Percentiles rank a stretch among this genome's conserved stretches.
Evolutionary conservation across 2,329 filamentous ascomycete genomes (phyloP).

Genomic region (Botryosphaeria dothidea): DNA sequence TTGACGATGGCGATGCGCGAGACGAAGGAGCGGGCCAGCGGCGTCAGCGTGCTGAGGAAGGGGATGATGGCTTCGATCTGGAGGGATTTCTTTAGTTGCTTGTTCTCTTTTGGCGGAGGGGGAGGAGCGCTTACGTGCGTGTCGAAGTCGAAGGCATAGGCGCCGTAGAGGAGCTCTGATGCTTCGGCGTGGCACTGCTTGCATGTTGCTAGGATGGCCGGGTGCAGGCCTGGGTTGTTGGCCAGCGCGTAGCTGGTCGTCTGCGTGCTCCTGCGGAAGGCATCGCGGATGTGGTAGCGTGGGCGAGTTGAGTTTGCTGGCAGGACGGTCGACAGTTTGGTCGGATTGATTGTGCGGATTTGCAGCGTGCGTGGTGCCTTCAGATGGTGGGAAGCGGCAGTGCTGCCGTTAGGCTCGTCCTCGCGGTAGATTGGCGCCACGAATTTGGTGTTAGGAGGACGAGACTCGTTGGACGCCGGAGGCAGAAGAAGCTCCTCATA

Average conservation of each 20-base stretch:
- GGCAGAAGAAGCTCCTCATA: slow-evolving; percentile 47
- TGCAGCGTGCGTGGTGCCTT: slow-evolving; percentile 37
- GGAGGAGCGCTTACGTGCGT: too few relatives aligned
- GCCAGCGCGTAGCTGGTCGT: slow-evolving; percentile 59
- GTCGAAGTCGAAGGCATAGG: slow-evolving; percentile 61
- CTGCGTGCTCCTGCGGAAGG: slow-evolving; percentile 44
- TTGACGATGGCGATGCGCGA: slow-evolving; percentile 57
- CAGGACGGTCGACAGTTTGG: slow-evolving; percentile 23
- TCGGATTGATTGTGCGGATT: slow-evolving; percentile 44
- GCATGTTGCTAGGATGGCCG: slow-evolving; percentile 49
- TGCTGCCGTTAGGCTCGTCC: slow-evolving; percentile 28
- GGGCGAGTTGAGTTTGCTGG: slow-evolving; percentile 38
- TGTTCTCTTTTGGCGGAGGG: too few relatives aligned
- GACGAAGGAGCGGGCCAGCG: slow-evolving; percentile 49
- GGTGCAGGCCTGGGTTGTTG: slow-evolving; percentile 41
- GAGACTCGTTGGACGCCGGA: slow-evolving; percentile 7
- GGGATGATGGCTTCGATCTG: slow-evolving; percentile 63
- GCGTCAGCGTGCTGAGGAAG: slow-evolving; percentile 60
- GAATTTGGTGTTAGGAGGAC: background rate
- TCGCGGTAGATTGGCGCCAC: slow-evolving; percentile 43
- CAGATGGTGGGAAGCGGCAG: slow-evolving; percentile 29
- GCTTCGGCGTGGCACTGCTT: slow-evolving; percentile 57
- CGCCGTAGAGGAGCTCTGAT: slow-evolving; percentile 57
- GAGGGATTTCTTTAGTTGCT: too few relatives aligned
- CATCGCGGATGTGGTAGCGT: slow-evolving; percentile 42